phyloP scores from a whole-genome alignment of 345 rosid genomes.

The Camelina hispida region DNA sequence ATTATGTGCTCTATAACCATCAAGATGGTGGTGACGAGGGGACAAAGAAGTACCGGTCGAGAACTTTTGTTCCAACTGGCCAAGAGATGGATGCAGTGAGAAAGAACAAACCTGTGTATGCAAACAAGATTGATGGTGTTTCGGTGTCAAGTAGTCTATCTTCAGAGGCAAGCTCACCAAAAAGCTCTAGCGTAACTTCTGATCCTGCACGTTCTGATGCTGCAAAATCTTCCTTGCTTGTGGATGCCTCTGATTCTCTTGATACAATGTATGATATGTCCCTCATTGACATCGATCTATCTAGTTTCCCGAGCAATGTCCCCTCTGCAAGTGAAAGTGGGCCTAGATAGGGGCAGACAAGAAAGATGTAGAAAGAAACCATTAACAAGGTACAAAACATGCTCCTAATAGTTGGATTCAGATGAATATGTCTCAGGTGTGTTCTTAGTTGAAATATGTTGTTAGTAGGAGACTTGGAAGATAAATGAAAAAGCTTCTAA shows the following conservation, averaged over 20 bases:
- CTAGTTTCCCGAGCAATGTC: conserved; percentile 72
- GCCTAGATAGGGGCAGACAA: conserved; percentile 51
- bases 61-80: conserved; percentile 98
- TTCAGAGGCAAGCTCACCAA: conserved; percentile 66
- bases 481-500: conserved; percentile 29
- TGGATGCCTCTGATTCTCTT: conserved; percentile 62
- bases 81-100: conserved; percentile 96
- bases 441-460: conserved; percentile 38
- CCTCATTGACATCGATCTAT: conserved; percentile 86
- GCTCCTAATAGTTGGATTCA: conserved; percentile 34
- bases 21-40: conserved; percentile 85
- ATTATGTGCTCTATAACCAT: conserved; percentile 92
- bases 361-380: conserved; percentile 39
- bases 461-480: conserved; percentile 29
- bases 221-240: conserved; percentile 70
- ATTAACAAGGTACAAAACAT: conserved; percentile 28
- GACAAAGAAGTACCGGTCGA: conserved; percentile 81
- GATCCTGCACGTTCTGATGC: conserved; percentile 54
- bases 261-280: conserved; percentile 78
- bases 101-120: conserved; percentile 68
- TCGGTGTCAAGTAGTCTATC: conserved; percentile 73
- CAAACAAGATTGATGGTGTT: conserved; percentile 81
- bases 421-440: conserved; percentile 33
- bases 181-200: conserved; percentile 44
- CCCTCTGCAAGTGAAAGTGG: conserved; percentile 73